Evolutionary conservation across 495 filamentous ascomycete species (phyloP), one percentile per base, ranked within the genome.

Genomic region (Penicillium turbatum): DNA sequence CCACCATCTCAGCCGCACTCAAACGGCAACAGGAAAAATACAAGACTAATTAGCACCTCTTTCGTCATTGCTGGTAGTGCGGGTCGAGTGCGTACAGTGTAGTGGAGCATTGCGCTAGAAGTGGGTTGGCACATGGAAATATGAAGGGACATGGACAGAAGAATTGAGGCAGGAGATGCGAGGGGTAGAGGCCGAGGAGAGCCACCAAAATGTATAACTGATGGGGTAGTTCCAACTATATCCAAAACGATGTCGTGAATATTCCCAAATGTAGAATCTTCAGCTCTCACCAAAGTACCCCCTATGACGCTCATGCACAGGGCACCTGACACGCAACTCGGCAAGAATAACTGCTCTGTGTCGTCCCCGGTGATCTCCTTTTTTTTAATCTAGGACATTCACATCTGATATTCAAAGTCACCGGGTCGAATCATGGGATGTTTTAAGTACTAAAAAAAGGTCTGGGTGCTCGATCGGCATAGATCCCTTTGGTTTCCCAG

Each of bases 1-100:
- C 61, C 9, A 67, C 72, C 7, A 72, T 78, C 27, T 77, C 78
- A 26, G 62, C 63, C 41, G 80, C 78, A 0, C 69, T 83, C 34
- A 63, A 66, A 36, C 60, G 61, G 17, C 60, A 58, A 53, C 62
- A 70, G 37, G 66, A 68, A 27, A 64, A 53, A 31, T 51, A 56
- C 30, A 79, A 81, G 55, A 54, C 55, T 24, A 65, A 69, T 51
- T 74, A 59, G 40, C 41, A 53, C 50, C 48, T 59, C 53, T 59
- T 67, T 27, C 61, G 64, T 62, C 64, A 64, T 66, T 29, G 41
- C 56, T 46, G 43, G 52, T 40, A 46, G 51, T 48, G 58, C 40
- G 52, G 47, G 38, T 48, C 27, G 53, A 48, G 50, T 24, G 30
- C 35, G 45, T 16, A 37, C 35, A 15, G 15, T 37, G 2, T 21